phyloP scores from a whole-genome alignment of 495 filamentous ascomycete species.

The Hypoxylon fragiforme region DNA sequence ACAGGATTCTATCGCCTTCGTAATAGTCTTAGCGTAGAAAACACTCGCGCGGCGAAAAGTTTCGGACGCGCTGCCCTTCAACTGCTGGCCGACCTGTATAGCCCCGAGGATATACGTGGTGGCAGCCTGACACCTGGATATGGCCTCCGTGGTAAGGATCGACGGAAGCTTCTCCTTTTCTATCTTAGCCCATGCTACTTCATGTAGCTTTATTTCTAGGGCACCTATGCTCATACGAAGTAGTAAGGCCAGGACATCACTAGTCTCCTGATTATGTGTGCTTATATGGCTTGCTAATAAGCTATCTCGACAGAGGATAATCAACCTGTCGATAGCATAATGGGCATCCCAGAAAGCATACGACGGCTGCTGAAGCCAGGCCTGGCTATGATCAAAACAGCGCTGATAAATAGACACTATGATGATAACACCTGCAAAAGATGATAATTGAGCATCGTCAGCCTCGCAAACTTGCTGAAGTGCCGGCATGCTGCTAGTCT shows the following conservation, averaged over 20 bases:
- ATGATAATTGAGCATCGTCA: neutral
- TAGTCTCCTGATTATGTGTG: neutral
- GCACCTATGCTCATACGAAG: neutral
- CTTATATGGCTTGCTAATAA: neutral
- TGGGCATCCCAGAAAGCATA: conserved; percentile 2
- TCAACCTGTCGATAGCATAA: neutral
- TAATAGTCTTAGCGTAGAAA: conserved; percentile 1
- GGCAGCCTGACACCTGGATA: neutral
- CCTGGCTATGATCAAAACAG: neutral
- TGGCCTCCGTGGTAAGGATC: neutral
- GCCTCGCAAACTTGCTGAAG: neutral
- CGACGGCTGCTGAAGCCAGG: neutral
- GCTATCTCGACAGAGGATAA: neutral
- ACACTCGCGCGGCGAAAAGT: neutral
- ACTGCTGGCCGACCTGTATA: neutral
- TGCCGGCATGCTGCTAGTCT: neutral
- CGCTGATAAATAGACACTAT: neutral
- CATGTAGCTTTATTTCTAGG: conserved; percentile 2
- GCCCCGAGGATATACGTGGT: neutral
- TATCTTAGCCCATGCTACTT: neutral
- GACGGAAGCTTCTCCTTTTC: conserved; percentile 5
- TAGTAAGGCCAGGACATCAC: conserved; percentile 1
- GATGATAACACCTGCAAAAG: neutral
- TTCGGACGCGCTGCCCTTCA: neutral
- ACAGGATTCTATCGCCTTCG: neutral